Evolutionary conservation across 768 basidiomycete species (phyloP), one percentile per base, ranked within the genome.

Genomic region (Russula virescens): DNA sequence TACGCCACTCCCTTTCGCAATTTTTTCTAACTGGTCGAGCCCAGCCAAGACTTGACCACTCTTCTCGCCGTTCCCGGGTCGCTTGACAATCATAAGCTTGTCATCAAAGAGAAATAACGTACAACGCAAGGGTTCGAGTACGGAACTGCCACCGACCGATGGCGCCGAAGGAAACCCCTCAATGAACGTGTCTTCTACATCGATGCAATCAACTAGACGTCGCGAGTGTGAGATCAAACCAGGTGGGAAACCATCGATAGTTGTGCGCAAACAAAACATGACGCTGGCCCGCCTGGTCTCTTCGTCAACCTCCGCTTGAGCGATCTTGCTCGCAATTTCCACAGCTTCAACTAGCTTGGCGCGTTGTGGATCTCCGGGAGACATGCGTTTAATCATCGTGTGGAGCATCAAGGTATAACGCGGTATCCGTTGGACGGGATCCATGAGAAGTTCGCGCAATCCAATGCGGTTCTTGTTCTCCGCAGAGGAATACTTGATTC

Each of bases 91-190:
- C 72, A 98, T 80, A 23, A 99, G 77, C 70, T 92, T 92, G 75
- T 99, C 96, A 65, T 94, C 90, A 71, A 99, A 98, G 50, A 99
- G 79, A 72, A 98, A 90, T 31, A 99, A 76, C 2, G 90, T 91
- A 73, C 90, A 95, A 70, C 92, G 88, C 19, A 96, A 80, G 0
- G 81, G 77, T 2, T 76, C 80, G 1, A 74, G 54, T 4, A 57
- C 69, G 2, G 78, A 74, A 53, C 18, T 53, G 8, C 74, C 69
- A 56, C 76, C 78, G 14, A 77, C 75, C 38, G 79, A 69, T 16
- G 79, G 75, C 13, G 77, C 66, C n/a, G 19, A 80, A 79, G 54
- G 83, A 80, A 28, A 77, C 67, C 28, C 76, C 75, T 88, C 87
- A 26, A 79, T 73, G 45, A 85, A 70, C 38, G 83, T 73, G 70